phyloP scores from a whole-genome alignment of 192 early-diverging fungal species.

The Pilobolus umbonatus region DNA sequence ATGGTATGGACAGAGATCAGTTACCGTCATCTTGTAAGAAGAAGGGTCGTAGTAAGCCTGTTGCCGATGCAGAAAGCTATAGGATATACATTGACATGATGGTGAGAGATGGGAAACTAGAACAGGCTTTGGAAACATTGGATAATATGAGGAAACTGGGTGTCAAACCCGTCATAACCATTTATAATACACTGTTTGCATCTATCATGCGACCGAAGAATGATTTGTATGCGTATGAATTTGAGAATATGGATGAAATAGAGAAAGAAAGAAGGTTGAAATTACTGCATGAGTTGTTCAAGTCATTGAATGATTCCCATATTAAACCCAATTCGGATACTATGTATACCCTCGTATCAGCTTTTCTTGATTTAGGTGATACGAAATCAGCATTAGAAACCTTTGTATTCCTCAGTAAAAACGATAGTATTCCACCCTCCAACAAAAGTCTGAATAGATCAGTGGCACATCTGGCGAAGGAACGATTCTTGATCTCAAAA shows the following conservation, averaged over 20 bases:
- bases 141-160: background rate
- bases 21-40: background rate
- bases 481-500: background rate
- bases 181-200: conserved; percentile 29
- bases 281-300: conserved; percentile 14
- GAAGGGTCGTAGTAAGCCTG: background rate
- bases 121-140: conserved; percentile 13
- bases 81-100: conserved; percentile 28
- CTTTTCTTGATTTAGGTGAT: conserved; percentile 33
- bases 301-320: conserved; percentile 17
- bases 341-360: conserved; percentile 29
- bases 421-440: background rate
- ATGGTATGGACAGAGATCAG: conserved; percentile 14
- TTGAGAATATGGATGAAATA: background rate
- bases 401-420: conserved; percentile 22
- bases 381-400: conserved; percentile 26
- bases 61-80: conserved; percentile 25
- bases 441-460: conserved; percentile 1
- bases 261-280: conserved; percentile 4
- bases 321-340: conserved; percentile 25
- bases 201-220: conserved; percentile 8
- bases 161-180: conserved; percentile 14
- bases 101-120: conserved; percentile 5
- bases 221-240: background rate
- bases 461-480: conserved; percentile 5